These are phyloP conservation scores for Chrysoporthe austroafricana DNA, from an alignment of 2,329 filamentous ascomycete genomes.

Conservation along the genomic window DNA sequence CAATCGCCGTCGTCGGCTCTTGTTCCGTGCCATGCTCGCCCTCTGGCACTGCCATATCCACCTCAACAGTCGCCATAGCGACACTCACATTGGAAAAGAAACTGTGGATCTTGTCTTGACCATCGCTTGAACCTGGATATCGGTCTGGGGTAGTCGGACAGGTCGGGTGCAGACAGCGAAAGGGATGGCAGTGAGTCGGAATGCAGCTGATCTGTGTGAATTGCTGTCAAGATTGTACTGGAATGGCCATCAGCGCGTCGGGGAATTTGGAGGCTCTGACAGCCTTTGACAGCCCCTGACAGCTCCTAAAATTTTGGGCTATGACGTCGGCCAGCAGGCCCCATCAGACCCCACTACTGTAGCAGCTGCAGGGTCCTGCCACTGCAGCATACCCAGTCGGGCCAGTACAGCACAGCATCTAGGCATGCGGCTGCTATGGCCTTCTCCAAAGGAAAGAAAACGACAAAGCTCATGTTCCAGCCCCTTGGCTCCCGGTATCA, in stretches of 20 bases:
- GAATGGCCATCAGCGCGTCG: neutral
- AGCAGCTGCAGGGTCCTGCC: slow-evolving; percentile 11
- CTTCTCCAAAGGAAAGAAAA: neutral
- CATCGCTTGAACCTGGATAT: neutral
- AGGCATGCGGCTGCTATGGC: neutral
- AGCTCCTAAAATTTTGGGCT: neutral
- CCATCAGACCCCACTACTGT: neutral
- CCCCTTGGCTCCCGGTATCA: too few relatives aligned
- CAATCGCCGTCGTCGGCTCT: slow-evolving; percentile 1
- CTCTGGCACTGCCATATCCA: slow-evolving; percentile 15
- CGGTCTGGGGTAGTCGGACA: neutral
- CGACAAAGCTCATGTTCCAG: neutral
- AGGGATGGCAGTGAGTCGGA: slow-evolving; percentile 1
- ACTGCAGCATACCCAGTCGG: neutral
- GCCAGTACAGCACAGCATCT: neutral
- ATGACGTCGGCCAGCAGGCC: slow-evolving; percentile 15
- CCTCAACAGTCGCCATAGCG: slow-evolving; percentile 24
- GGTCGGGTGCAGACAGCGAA: neutral
- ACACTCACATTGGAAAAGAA: neutral
- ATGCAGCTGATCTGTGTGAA: neutral
- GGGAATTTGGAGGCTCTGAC: slow-evolving; percentile 12
- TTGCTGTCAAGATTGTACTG: neutral
- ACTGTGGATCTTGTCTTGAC: neutral
- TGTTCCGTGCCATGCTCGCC: neutral
- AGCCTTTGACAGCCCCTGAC: neutral